Evolutionary conservation across 257 asterid genomes (phyloP).

Genomic region (Gentiana macrophylla): DNA sequence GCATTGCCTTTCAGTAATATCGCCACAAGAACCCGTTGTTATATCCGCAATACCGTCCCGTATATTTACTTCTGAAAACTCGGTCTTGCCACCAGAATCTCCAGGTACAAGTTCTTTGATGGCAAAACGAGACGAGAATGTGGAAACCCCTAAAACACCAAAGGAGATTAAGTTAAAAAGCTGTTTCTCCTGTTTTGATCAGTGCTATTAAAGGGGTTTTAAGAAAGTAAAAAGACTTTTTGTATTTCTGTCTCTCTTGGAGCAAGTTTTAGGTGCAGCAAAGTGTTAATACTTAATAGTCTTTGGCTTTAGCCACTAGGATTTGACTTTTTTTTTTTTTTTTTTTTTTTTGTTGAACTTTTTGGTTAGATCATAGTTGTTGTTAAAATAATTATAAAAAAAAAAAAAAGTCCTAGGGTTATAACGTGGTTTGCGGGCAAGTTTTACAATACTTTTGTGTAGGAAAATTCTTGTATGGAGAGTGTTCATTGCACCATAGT

Average conservation of each 20-base stretch:
- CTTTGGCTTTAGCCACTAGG: conserved; percentile 14
- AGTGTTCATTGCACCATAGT: too few relatives aligned
- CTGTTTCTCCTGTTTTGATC: conserved; percentile 64
- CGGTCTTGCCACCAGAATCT: conserved; percentile 76
- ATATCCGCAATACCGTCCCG: conserved; percentile 25
- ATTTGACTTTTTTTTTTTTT: neutral
- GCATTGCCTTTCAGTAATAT: conserved; percentile 50
- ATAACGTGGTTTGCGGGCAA: too few relatives aligned
- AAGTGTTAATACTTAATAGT: conserved; percentile 9
- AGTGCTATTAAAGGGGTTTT: conserved; percentile 24
- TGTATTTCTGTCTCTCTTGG: neutral
- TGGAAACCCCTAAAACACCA: conserved; percentile 31
- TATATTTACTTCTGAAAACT: conserved; percentile 49
- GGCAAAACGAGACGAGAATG: conserved; percentile 51
- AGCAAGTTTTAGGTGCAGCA: conserved; percentile 12
- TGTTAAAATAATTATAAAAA: too few relatives aligned
- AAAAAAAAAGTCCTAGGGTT: too few relatives aligned
- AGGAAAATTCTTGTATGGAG: too few relatives aligned
- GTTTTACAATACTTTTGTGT: too few relatives aligned
- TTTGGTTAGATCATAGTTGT: too few relatives aligned
- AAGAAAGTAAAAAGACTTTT: neutral
- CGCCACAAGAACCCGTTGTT: conserved; percentile 50
- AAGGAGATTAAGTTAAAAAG: conserved; percentile 42
- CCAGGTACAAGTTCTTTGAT: conserved; percentile 90
- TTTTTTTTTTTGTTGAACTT: too few relatives aligned